Evolutionary conservation across 202 grass and related monocot species (phyloP).

Genomic region (Miscanthus sacchariflorus): DNA sequence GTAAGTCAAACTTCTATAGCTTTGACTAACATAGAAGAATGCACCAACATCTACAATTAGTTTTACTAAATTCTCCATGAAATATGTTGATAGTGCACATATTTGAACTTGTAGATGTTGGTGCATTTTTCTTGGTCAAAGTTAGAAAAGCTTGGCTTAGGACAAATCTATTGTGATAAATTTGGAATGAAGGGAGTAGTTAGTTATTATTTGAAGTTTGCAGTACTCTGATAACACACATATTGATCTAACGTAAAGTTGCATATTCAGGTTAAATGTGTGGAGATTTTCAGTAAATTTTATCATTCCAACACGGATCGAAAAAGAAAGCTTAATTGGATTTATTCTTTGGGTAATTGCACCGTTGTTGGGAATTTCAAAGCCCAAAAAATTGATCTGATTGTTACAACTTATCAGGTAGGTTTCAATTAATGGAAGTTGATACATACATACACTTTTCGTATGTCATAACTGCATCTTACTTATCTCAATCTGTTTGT

Average conservation of each 20-base stretch:
- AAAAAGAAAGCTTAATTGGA: constrained; percentile 80
- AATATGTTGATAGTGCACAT: background rate
- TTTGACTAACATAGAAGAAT: background rate
- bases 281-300: constrained; percentile 91
- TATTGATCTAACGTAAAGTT: background rate
- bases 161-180: background rate
- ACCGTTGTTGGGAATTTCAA: constrained; percentile 59
- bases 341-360: constrained; percentile 77
- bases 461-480: background rate
- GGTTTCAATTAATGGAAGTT: constrained; percentile 1
- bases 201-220: background rate
- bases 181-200: background rate
- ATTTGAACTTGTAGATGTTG: background rate
- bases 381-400: constrained; percentile 58
- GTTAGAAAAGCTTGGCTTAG: background rate
- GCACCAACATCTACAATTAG: too few relatives aligned
- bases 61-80: background rate
- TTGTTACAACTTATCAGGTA: constrained; percentile 77
- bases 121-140: background rate
- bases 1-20: background rate
- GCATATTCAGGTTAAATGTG: constrained; percentile 74
- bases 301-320: constrained; percentile 83
- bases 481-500: background rate
- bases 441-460: background rate
- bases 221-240: background rate